Evolutionary conservation across 352 stramenopile species (phyloP), one percentile per base, ranked within the genome.

Genomic region (Ophiocytium majus): DNA sequence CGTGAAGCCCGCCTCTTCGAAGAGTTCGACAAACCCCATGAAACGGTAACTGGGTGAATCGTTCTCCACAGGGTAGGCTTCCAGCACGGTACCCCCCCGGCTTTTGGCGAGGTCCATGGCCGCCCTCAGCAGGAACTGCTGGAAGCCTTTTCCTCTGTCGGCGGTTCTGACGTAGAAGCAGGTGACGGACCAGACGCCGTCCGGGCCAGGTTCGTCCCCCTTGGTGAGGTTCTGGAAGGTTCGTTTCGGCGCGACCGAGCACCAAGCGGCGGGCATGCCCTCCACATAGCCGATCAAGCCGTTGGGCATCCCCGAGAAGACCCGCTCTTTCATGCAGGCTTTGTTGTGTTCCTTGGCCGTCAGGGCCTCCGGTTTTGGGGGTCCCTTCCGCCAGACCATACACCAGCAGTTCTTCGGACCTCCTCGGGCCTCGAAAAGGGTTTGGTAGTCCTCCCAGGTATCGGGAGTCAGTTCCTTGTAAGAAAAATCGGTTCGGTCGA

Each of bases 261-360:
- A 71, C 57, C 57, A 71, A 28, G 57, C 57, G 28, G 28, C 28
- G 23, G 57, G 57, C 57, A 23, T 28, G 28, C 57, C 28, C 23
- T 71, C 28, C 57, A 71, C 28, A 71, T 71, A 71, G 28, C 23
- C 57, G 19, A 71, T 23, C 23, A 71, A 28, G 23, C 57, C 57
- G 57, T 23, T 71, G 23, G 57, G 57, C 28, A 71, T 71, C 28
- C 28, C 28, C 23, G 23, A 23, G 19, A 71, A 23, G 23, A 71
- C 57, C 28, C 57, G 57, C 57, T 71, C 19, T 71, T 28, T 23
- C 23, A 71, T 71, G 57, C 23, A 71, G 19, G 23, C 28, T 71
- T 71, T 71, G 23, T 28, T 71, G 57, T 71, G 23, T 71, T 71
- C 57, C 57, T 71, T 71, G 57, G 57, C 28, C 57, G 28, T 71